Base-by-base conservation (phyloP, 345 rosid species). In the Microcos paniculata region DNA sequence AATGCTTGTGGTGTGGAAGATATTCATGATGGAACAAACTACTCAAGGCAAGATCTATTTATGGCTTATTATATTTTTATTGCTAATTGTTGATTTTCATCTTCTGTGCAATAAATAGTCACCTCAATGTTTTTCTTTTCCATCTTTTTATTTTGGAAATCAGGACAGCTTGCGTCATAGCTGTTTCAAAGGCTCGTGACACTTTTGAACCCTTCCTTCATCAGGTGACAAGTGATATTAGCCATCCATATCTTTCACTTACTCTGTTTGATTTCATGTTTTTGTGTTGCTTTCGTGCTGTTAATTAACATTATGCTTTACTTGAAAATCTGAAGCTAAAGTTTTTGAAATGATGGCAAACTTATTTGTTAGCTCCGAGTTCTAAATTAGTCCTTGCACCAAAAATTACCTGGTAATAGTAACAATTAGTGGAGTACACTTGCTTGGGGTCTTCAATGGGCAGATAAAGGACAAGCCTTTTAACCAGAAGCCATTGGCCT, bases 1-100 rank as follows among this genome's bases (percentile, higher is more conserved):
- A 94, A 94, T 84, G 97, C 98, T 51, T 92, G 97, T 83, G 98
- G 98, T 59, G 97, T 92, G 35, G 98, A 94, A 84, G 98, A 92
- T 80, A 91, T 94, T 80, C 98, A 92, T 82, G 98, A 94, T 80
- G 97, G 98, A 80, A 92, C 95, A 71, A 94, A 94, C 82, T 94
- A 94, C 84, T 91, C 98, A 12, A 90, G 98, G 98, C 90, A 76
- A 65, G 74, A 19, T 77, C 55, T 61, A 66, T 74, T 19, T 24
- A 63, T 70, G 56, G 62, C 42, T 16, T 45, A 8, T 35, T 52
- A 58, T 77, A 69, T 18, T 73, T 78, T 8, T 69, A 24, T 49
- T 14, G 57, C 46, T 73, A 40, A 53, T 63, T 75, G 21, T 71
- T 72, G 57, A 19, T 80, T 45, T 35, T 71, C 79, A 74, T 57